A percentile compares a stretch with the other conserved stretches of the same genome.
Conservation (phyloP, 1,139 yeast species). For the Suhomyces bribrorum region DNA sequence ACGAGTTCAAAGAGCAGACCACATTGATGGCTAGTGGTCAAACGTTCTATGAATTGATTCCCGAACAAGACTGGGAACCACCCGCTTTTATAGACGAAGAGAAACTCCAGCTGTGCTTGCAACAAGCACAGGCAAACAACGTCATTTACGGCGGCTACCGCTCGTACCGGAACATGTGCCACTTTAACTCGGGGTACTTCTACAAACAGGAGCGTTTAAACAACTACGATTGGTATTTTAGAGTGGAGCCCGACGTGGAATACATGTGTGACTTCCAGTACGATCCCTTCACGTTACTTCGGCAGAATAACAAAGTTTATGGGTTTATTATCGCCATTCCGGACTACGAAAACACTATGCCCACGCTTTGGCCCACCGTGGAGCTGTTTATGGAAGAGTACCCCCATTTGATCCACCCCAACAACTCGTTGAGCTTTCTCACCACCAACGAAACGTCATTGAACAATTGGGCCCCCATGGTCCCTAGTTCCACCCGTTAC, state of each 20-base stretch:
- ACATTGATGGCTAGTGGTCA: conserved; percentile 82
- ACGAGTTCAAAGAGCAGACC: conserved; percentile 53
- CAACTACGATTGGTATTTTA: conserved; percentile 46
- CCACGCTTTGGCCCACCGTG: conserved; percentile 75
- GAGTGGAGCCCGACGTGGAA: conserved; percentile 51
- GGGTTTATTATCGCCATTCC: conserved; percentile 48
- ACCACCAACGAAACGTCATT: conserved; percentile 57
- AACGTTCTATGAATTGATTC: conserved; percentile 51
- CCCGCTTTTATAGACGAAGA: conserved; percentile 39
- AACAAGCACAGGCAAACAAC: conserved; percentile 22
- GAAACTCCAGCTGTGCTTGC: conserved; percentile 28
- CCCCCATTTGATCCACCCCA: conserved; percentile 67
- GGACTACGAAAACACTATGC: conserved; percentile 55
- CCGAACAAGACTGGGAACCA: conserved; percentile 45
- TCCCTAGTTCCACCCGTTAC: conserved; percentile 51
- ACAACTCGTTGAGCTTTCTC: conserved; percentile 68
- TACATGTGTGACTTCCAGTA: conserved; percentile 52
- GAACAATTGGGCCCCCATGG: conserved; percentile 22
- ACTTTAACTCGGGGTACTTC: conserved; percentile 48
- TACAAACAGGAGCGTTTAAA: conserved; percentile 41
- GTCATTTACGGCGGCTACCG: conserved; percentile 44
- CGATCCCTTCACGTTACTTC: conserved; percentile 44
- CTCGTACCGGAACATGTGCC: conserved; percentile 52
- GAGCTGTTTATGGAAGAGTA: conserved; percentile 60
- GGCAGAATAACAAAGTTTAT: conserved; percentile 38